These are phyloP conservation scores for Aspergillus pseudoviridinutans DNA, from an alignment of 2,329 filamentous ascomycete species.

Conservation along the genomic window DNA sequence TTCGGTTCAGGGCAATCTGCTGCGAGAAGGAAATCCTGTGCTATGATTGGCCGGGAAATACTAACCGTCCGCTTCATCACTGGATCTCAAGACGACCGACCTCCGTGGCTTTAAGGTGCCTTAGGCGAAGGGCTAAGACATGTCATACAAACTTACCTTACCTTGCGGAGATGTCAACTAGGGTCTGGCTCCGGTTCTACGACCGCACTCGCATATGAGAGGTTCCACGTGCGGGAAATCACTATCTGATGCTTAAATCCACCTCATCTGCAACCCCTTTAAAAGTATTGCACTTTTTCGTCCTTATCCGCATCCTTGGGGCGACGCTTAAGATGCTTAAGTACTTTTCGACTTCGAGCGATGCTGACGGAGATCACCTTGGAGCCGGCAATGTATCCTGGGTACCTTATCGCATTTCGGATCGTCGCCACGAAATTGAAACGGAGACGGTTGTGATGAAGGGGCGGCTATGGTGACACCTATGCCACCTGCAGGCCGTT, in stretches of 20 bases:
- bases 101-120: not conserved
- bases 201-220: conserved; percentile 8
- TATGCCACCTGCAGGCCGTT: conserved; percentile 12
- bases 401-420: conserved; percentile 2
- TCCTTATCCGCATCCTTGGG: not conserved
- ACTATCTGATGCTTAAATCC: conserved; percentile 25
- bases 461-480: conserved; percentile 15
- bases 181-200: not conserved
- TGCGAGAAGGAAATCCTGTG: not conserved
- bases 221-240: conserved; percentile 18
- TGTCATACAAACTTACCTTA: conserved; percentile 9
- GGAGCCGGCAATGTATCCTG: not conserved
- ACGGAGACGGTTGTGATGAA: not conserved
- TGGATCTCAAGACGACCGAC: conserved; percentile 2
- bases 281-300: not conserved
- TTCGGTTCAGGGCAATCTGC: not conserved
- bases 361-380: conserved; percentile 3
- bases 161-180: not conserved
- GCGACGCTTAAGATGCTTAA: not conserved
- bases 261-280: conserved; percentile 7
- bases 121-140: conserved; percentile 12
- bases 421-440: conserved; percentile 5
- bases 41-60: conserved; percentile 28
- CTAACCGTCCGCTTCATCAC: conserved; percentile 14
- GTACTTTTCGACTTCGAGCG: not conserved